phyloP scores from a whole-genome alignment of 306 rosid species.

The Canavalia ensiformis region DNA sequence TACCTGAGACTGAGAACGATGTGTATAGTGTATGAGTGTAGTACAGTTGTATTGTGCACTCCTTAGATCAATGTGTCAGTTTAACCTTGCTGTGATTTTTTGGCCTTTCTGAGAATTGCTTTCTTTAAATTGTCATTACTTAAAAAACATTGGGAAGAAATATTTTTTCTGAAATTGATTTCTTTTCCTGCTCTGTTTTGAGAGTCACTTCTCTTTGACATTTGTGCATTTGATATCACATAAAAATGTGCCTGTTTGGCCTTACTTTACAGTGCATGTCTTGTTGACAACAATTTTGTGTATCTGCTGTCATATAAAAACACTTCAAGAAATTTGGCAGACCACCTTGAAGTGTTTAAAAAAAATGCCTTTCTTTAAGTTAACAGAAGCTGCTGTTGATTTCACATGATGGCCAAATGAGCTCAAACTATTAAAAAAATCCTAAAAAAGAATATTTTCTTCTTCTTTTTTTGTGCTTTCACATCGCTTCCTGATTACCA shows the following conservation, averaged over 20 bases:
- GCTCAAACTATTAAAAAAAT: background rate
- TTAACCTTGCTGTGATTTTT: background rate
- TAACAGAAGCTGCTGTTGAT: slow-evolving; percentile 27
- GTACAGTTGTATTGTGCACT: background rate
- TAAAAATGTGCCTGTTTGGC: background rate
- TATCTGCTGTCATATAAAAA: background rate
- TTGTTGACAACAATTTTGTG: background rate
- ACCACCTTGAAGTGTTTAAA: background rate
- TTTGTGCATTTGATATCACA: background rate
- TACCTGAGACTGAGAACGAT: background rate
- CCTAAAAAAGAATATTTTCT: no score
- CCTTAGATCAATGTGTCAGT: background rate
- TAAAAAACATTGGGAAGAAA: no score
- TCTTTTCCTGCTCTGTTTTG: background rate
- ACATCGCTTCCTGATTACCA: no score
- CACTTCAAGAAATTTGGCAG: background rate
- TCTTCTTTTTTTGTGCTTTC: no score
- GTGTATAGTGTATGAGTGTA: background rate
- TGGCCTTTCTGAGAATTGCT: background rate
- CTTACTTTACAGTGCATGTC: background rate
- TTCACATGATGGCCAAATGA: background rate
- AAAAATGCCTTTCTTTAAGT: background rate
- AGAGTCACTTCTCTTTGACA: background rate
- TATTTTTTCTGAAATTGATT: background rate
- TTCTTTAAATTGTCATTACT: no score